Base-by-base conservation (phyloP, 345 rosid species). In the Gossypium thurberi region DNA sequence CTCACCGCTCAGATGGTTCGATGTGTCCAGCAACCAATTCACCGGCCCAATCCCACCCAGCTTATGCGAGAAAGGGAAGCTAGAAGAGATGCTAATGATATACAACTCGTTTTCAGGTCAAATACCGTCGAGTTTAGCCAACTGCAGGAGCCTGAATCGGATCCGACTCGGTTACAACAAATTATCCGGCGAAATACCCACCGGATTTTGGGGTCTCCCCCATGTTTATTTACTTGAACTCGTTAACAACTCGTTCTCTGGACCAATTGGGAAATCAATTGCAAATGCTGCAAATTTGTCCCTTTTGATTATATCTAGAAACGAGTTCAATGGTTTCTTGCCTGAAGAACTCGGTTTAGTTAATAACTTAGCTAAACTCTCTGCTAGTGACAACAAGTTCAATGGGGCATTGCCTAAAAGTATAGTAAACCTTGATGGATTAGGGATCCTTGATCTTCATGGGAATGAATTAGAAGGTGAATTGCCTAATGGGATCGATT, bases 161-260 rank as follows among this genome's bases (percentile, higher is more conserved):
- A 70, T 96, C 60, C 91, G 99, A 65, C 70, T 96, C 40, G 86
- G 91, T 0, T 73, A 75, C 71, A 96, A 96, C 84, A 81, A 53
- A 61, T 81, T 96, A n/a, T 86, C 97, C 26, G 98, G 98, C 7
- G 84, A 78, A 60, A 84, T 93, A 60, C 98, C 99, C 6, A 11
- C 81, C 13, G 87, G 88, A 6, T 79, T 96, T 66, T 96, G 98
- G 99, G 98, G 98, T 2, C 75, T 96, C 77, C 98, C 99, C 23
- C 93, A 77, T 28, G 95, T 90, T 10, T 84, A 81, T 74, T 81
- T 96, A 74, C 83, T 93, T 50, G 98, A 93, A 75, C 88, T 93
- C 3, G 70, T 58, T 5, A 82, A 81, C 60, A 93, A 93, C 74
- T 84, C 85, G 26, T 77, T 96, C 3, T 85, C 97, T 1, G 99